Evolutionary conservation across 441 rosid genomes (phyloP), one percentile per base, ranked within the genome.

Genomic region (Adansonia gregorii): DNA sequence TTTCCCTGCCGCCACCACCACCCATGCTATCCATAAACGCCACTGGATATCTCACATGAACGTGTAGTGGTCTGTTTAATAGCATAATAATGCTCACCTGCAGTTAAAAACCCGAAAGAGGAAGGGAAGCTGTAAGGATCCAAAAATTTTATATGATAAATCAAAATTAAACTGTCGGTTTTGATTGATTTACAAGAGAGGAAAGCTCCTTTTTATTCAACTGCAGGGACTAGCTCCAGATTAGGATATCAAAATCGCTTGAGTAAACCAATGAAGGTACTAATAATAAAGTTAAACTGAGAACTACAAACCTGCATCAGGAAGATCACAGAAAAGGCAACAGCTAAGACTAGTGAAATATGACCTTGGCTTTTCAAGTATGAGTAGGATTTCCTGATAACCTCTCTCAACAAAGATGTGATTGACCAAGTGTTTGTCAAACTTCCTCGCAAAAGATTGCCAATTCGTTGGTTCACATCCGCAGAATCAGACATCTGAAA

Each of bases 21-120:
- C 35, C 35, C 35, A 31, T 31, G 0, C 76, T 78, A 63, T 83
- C 78, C 41, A 56, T 80, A 75, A 85, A 83, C 39, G 81, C 88
- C 6, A 66, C 78, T 35, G 84, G 85, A 60, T 88, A 74, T 71
- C 74, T 85, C 75, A 89, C 72, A 35, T 91, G 88, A 27, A 89
- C 79, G 19, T 80, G 85, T 69, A 87, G 94, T 17, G 94, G 94
- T 82, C 90, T 86, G 81, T 81, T 86, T 77, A 93, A 79, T 7
- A 94, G 89, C 76, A 94, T 86, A 76, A 93, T 80, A 82, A 94
- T 91, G 78, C 92, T 94, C 77, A 91, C 85, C 98, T 94, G 88
- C 80, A 76, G 67, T 74, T 31, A 19, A 35, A 27, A 31, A 52
- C 19, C 54, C 9, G 2, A 69, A 68, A 20, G 17, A 49, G 22